Base-by-base conservation (phyloP, 108 stramenopile species). In the Nitzschia sp. region DNA sequence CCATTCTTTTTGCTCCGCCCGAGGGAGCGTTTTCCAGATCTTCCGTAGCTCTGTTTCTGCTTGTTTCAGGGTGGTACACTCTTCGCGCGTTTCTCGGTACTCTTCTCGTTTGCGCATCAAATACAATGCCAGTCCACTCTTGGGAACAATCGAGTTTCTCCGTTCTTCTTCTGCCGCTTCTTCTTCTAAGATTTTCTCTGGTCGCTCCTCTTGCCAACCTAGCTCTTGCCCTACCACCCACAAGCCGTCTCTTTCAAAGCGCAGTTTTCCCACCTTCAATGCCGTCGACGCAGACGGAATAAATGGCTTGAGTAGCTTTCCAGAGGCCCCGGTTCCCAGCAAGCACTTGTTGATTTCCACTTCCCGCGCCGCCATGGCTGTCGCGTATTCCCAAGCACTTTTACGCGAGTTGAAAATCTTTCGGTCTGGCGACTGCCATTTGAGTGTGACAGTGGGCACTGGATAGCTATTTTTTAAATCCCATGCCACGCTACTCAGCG, bases 181-280 rank as follows among this genome's bases (percentile, higher is more conserved):
- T 31, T 69, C 56, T 33, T 69, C 53, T 65, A 63, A 17, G 54
- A 68, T 54, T 44, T 54, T 26, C 34, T 66, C 62, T 16, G 56
- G 38, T 15, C 87, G 71, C 34, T 79, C 69, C 13, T 76, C 79
- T 63, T 86, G 86, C 92, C 92, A 94, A 47, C 63, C 53, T 36
- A 88, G 81, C 68, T 95, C 93, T 64, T 95, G 93, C 0, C 90
- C 90, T 2, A 95, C 90, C 4, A 95, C 85, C 93, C 93, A 95
- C 2, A 95, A 36, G 0, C 93, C 93, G 72, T 95, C 93, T 48
- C 89, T 70, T 54, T 80, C 61, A 75, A 95, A 95, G 13, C 90
- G 53, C 33, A 75, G 66, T 61, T 84, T 81, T 0, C 93, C 93
- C 16, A 88, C 89, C 26, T 90, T 80, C 66, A 95, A 62, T 4